These are phyloP conservation scores for Carex littledalei DNA, from an alignment of 176 grass and related monocot species.

Conservation along the genomic window DNA sequence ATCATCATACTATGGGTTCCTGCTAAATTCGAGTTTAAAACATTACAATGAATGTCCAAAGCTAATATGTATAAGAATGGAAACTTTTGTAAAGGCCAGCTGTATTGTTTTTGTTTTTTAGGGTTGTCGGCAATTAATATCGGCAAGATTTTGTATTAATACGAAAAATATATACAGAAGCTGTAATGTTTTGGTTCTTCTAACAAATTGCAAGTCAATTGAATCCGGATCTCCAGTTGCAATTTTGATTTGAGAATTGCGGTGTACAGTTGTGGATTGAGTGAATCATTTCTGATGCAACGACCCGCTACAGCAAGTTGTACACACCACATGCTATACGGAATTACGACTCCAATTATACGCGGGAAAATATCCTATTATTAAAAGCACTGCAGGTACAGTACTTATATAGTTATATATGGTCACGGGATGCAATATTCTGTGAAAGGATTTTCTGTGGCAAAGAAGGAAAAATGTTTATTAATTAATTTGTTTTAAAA, in stretches of 20 bases:
- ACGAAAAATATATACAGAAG: neutral
- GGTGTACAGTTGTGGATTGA: neutral
- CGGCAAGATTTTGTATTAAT: no score
- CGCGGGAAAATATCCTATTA: neutral
- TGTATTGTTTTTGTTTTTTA: no score
- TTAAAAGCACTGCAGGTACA: neutral
- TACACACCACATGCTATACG: neutral
- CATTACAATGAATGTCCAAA: neutral
- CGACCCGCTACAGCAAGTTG: neutral
- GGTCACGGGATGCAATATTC: neutral
- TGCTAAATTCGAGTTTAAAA: neutral
- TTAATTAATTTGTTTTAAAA: neutral
- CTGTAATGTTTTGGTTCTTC: neutral
- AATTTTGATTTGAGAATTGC: neutral
- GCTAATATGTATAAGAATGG: no score
- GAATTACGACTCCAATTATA: neutral
- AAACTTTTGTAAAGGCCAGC: neutral
- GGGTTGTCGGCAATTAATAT: no score
- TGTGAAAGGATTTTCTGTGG: neutral
- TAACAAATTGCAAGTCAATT: neutral
- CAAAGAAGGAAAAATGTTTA: neutral
- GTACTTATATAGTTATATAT: neutral
- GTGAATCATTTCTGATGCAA: neutral
- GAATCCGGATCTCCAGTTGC: neutral
- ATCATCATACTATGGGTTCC: neutral